These are phyloP conservation scores for Apiospora rasikravindrae DNA, from an alignment of 2,329 filamentous ascomycete genomes.

Conservation along the genomic window DNA sequence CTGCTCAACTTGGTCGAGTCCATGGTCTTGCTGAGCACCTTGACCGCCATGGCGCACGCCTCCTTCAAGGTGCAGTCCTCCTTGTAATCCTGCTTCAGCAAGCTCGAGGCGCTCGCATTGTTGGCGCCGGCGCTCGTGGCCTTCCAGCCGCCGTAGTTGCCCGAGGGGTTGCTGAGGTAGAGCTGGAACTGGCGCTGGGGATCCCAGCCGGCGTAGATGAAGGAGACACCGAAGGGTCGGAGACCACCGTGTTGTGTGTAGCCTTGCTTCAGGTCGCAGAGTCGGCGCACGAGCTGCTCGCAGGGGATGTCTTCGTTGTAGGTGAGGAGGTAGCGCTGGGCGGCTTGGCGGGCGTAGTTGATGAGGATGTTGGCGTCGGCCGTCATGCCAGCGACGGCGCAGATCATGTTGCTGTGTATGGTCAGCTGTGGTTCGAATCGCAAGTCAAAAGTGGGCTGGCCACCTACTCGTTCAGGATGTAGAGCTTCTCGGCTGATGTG, in stretches of 20 bases:
- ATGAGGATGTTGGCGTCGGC: slow-evolving; percentile 99
- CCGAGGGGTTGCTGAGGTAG: slow-evolving; percentile 97
- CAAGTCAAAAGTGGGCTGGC: not conserved
- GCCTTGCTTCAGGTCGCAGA: slow-evolving; percentile 98
- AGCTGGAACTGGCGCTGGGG: slow-evolving; percentile 96
- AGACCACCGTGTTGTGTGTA: slow-evolving; percentile 99
- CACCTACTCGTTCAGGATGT: slow-evolving; percentile 94
- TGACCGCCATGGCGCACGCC: slow-evolving; percentile 95
- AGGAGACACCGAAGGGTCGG: slow-evolving; percentile 95
- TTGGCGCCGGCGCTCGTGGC: slow-evolving; percentile 97
- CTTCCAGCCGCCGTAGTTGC: slow-evolving; percentile 99
- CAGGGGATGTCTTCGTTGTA: slow-evolving; percentile 99
- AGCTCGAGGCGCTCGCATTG: slow-evolving; percentile 94
- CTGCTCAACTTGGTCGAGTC: slow-evolving; percentile 98
- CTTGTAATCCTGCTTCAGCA: slow-evolving; percentile 99
- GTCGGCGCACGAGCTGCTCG: slow-evolving; percentile 93
- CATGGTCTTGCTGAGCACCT: slow-evolving; percentile 99
- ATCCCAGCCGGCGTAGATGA: slow-evolving; percentile 99
- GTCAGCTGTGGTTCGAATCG: slow-evolving; percentile 5
- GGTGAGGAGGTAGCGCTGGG: slow-evolving; percentile 95
- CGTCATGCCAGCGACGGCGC: slow-evolving; percentile 98
- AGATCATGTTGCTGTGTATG: slow-evolving; percentile 92
- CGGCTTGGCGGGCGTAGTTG: slow-evolving; percentile 97
- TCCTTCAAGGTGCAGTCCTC: slow-evolving; percentile 96
- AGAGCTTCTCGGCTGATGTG: slow-evolving; percentile 99